A percentile compares a stretch with the other conserved stretches of the same genome.
Conservation (phyloP, 371 early-diverging fungal genomes). For the Fennellomyces sp. region DNA sequence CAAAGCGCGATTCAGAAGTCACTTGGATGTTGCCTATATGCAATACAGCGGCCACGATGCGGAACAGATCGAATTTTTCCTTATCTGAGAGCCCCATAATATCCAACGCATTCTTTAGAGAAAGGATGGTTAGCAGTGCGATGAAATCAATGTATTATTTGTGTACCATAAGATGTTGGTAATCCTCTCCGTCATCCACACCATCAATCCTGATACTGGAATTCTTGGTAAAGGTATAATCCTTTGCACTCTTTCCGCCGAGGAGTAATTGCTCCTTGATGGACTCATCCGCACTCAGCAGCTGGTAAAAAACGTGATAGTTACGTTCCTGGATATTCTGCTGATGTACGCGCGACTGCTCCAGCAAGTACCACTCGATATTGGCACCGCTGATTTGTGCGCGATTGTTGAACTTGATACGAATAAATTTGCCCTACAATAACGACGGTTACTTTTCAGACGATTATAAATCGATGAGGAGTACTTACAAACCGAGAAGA, state of each 20-base stretch:
- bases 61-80: constrained; percentile 83
- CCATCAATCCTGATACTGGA: constrained; percentile 90
- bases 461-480: background rate
- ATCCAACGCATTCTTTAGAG: constrained; percentile 74
- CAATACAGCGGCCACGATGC: constrained; percentile 91
- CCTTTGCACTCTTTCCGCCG: constrained; percentile 70
- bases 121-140: background rate
- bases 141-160: background rate
- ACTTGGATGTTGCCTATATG: constrained; percentile 96
- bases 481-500: constrained; percentile 96
- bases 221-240: constrained; percentile 81
- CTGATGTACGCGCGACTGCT: constrained; percentile 96
- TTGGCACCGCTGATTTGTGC: constrained; percentile 96
- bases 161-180: constrained; percentile 66
- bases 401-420: constrained; percentile 91
- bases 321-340: constrained; percentile 93
- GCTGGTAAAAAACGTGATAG: constrained; percentile 99
- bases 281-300: constrained; percentile 83
- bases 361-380: constrained; percentile 98
- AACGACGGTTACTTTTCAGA: background rate
- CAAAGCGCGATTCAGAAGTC: constrained; percentile 70
- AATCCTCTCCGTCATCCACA: constrained; percentile 94
- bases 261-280: constrained; percentile 58
- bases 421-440: constrained; percentile 96
- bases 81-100: constrained; percentile 83